Evolutionary conservation across 2,329 filamentous ascomycete genomes (phyloP), one percentile per base, ranked within the genome.

Genomic region (Aspergillus udagawae): DNA sequence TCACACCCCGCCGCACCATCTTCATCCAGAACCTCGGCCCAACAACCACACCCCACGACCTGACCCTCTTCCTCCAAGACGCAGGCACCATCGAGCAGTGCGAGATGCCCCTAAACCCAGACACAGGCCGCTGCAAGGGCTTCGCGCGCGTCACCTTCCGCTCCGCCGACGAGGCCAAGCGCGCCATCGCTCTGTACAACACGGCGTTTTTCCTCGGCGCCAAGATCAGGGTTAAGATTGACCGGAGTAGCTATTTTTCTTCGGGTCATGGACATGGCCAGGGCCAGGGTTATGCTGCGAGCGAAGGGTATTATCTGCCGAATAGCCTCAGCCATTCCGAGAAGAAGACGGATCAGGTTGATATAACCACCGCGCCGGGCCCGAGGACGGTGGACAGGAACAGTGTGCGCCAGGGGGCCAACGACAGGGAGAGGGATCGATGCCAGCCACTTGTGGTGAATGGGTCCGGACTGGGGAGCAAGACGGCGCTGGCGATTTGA

Each of bases 111-210:
- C 55, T 66, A 1, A 65, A 67, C 35, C 56, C 62, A 3, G 64
- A 66, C 49, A 51, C 63, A 10, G 56, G 60, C 10, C 57, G 62
- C 23, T 64, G 62, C 17, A 64, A 63, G 55, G 60, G 63, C 17
- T 67, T 67, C 44, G 67, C 69, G 1, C 70, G 65, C 7, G 67
- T 70, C 4, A 71, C 68, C 2, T 71, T 76, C 58, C 65, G 59
- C 41, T 69, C 60, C 9, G 59, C 63, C 12, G 73, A 76, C 0
- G 72, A 75, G 35, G 74, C 74, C 4, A 70, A 69, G 53, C 65
- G 65, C n/a, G 71, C 70, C 12, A 65, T 73, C 21, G 57, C 58
- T 1, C 63, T 68, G 51, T 70, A 72, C 53, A 71, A 76, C 57
- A 73, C 72, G 32, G 58, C 67, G 17, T 57, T 60, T 4, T 72